A percentile compares a stretch with the other conserved stretches of the same genome.
Conservation (phyloP, 2,329 filamentous ascomycete species). For the Neofusicoccum umdonicola region DNA sequence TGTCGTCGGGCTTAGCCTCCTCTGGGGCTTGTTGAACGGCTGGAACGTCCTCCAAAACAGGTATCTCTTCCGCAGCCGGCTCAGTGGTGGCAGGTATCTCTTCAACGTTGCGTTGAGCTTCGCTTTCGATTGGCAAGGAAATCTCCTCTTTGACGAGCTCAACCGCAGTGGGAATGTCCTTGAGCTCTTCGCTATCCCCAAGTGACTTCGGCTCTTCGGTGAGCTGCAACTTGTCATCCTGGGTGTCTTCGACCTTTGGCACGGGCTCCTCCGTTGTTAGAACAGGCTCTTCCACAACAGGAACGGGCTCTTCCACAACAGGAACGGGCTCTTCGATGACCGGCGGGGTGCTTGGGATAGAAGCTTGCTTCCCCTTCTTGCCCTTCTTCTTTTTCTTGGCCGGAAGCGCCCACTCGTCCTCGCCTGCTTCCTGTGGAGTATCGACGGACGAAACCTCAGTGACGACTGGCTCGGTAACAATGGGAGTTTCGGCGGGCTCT, state of each 20-base stretch:
- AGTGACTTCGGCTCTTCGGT: neutral
- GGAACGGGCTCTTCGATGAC: neutral
- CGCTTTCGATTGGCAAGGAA: neutral
- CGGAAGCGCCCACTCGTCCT: slow-evolving; percentile 17
- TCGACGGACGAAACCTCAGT: slow-evolving; percentile 1
- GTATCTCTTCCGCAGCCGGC: neutral
- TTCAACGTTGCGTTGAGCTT: neutral
- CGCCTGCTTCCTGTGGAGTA: neutral
- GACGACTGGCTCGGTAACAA: neutral
- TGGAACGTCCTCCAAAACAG: neutral
- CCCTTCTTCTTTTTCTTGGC: slow-evolving; percentile 25
- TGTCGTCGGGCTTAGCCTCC: neutral
- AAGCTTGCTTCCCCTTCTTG: slow-evolving; percentile 22
- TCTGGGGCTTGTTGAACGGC: neutral
- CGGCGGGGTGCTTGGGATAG: neutral
- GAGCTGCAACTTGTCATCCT: neutral
- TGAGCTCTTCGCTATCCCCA: neutral
- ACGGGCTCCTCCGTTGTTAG: neutral
- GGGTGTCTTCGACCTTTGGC: neutral
- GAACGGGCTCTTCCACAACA: neutral
- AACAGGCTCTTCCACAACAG: neutral
- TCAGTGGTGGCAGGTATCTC: neutral
- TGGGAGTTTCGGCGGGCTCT: neutral
- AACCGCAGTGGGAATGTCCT: neutral
- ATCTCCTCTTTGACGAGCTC: neutral